phyloP scores from a whole-genome alignment of 768 basidiomycete species.

The Amanita subjunquillea region DNA sequence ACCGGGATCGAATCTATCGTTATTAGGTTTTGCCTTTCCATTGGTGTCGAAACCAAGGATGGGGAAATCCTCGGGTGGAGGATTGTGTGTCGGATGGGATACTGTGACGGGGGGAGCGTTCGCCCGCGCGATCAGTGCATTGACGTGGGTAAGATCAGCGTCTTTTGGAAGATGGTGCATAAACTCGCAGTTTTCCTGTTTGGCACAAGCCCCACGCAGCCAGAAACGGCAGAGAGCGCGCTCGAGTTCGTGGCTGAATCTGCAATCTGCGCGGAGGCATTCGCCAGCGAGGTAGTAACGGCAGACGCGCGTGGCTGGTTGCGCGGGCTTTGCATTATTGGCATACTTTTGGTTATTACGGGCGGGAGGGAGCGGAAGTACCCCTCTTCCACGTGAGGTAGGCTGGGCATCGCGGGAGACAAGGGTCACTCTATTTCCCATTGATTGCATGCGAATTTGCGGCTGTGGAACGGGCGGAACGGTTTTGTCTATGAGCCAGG shows the following conservation, averaged over 20 bases:
- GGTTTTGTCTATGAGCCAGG: conserved; percentile 77
- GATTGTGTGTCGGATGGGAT: conserved; percentile 24
- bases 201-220: conserved; percentile 95
- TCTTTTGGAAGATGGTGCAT: conserved; percentile 85
- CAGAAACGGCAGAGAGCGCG: conserved; percentile 94
- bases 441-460: conserved; percentile 43
- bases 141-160: conserved; percentile 65
- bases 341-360: conserved; percentile 30
- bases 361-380: conserved; percentile 17
- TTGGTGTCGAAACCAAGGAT: conserved; percentile 41
- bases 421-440: conserved; percentile 60
- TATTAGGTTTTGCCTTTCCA: conserved; percentile 32
- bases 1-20: conserved; percentile 62
- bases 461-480: conserved; percentile 35
- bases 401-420: conserved; percentile 43
- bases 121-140: conserved; percentile 56
- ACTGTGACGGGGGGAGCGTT: conserved; percentile 42
- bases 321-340: conserved; percentile 41
- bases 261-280: conserved; percentile 91
- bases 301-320: conserved; percentile 75
- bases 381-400: conserved; percentile 29
- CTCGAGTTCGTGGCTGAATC: conserved; percentile 96
- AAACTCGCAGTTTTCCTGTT: conserved; percentile 95
- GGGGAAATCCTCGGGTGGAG: conserved; percentile 64
- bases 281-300: conserved; percentile 96